phyloP scores from a whole-genome alignment of 2,329 filamentous ascomycete species.

The Colletotrichum somersetense region DNA sequence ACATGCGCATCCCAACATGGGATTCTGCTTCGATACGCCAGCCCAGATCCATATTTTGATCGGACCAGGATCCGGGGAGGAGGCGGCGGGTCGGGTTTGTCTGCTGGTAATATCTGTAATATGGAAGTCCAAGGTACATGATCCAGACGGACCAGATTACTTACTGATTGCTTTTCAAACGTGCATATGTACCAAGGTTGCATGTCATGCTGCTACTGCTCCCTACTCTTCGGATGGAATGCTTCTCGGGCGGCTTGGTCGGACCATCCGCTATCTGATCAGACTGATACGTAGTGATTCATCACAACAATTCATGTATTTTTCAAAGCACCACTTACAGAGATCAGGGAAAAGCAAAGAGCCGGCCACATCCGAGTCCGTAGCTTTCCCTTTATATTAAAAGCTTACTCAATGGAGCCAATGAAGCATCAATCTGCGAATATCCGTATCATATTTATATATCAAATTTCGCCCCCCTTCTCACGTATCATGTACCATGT shows the following conservation, averaged over 20 bases:
- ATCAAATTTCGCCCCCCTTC: not conserved
- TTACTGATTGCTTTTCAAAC: not conserved
- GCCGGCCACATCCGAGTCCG: not conserved
- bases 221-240: not conserved
- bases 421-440: slow-evolving; percentile 18
- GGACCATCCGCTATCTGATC: not conserved
- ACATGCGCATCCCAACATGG: slow-evolving; percentile 33
- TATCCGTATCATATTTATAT: slow-evolving; percentile 7
- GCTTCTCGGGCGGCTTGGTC: too few relatives aligned
- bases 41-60: slow-evolving; percentile 2
- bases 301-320: not conserved
- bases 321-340: not conserved
- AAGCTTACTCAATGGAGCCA: not conserved
- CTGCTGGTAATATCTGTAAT: not conserved
- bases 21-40: slow-evolving; percentile 24
- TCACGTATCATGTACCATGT: not conserved
- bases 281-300: slow-evolving; percentile 6
- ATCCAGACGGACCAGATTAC: not conserved
- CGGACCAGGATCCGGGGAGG: slow-evolving; percentile 1
- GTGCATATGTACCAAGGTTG: not conserved
- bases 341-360: not conserved
- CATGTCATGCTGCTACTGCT: not conserved
- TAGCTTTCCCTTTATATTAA: not conserved
- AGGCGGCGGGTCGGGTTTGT: not conserved
- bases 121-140: too few relatives aligned